Evolutionary conservation across 495 filamentous ascomycete species (phyloP).

Genomic region (Penicillium turbatum): DNA sequence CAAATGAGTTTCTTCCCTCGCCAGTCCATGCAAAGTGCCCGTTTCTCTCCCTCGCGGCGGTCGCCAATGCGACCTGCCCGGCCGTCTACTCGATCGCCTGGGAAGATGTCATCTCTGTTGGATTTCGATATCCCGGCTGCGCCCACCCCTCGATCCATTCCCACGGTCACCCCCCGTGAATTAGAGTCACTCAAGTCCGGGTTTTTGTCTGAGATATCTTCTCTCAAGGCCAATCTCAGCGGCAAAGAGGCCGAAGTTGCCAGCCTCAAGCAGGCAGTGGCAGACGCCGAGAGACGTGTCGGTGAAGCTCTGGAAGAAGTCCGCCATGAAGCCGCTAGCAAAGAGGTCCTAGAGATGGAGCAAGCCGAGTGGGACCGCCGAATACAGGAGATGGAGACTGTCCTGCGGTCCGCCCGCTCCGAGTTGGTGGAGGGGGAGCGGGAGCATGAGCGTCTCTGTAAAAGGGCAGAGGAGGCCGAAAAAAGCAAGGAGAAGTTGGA

Average conservation of each 20-base stretch:
- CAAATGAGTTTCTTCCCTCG: conserved; percentile 58
- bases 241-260: conserved; percentile 88
- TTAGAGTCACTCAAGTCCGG: conserved; percentile 85
- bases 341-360: conserved; percentile 69
- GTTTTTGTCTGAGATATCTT: conserved; percentile 85
- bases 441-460: conserved; percentile 69
- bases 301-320: conserved; percentile 77
- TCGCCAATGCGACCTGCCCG: conserved; percentile 37
- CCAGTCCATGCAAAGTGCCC: conserved; percentile 34
- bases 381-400: conserved; percentile 76
- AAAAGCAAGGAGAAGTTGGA: conserved; percentile 61
- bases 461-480: conserved; percentile 69
- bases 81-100: conserved; percentile 35
- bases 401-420: conserved; percentile 71
- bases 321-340: conserved; percentile 64
- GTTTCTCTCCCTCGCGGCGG: conserved; percentile 42
- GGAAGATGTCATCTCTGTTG: conserved; percentile 53
- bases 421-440: conserved; percentile 72
- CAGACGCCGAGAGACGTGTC: conserved; percentile 86
- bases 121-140: conserved; percentile 91
- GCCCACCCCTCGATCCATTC: conserved; percentile 87
- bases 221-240: conserved; percentile 79
- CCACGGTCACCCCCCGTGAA: conserved; percentile 85
- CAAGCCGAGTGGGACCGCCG: conserved; percentile 78
- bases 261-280: conserved; percentile 77